Base-by-base conservation (phyloP, 23 red algal species). In the Gracilaria domingensis region DNA sequence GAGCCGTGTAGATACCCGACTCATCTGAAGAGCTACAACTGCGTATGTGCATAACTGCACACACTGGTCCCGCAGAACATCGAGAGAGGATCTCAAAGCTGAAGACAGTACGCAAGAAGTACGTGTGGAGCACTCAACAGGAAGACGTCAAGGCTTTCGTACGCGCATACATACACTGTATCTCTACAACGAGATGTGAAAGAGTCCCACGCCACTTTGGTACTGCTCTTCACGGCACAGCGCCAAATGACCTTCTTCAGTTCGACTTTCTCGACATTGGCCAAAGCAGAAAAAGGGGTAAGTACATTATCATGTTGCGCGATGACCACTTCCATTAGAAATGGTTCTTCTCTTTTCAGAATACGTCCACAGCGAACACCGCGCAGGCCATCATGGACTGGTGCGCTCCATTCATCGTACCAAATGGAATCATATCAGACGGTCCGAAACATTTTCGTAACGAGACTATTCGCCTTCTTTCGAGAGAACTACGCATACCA, bases 1-100 rank as follows among this genome's bases (percentile, higher is more conserved):
- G 72, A 14, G 36, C 51, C 21, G 14, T 79, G 8, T 79, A 38
- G 75, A 79, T 79, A 4, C 75, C 75, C 4, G 75, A 79, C 13
- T 38, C 45, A 4, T 2, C 45, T 42, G 4, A 47, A 3, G 26
- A 42, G 5, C 23, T 79, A 12, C 75, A 79, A 21, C 75, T 79
- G 50, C 75, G 75, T 17, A 2, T 47, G 8, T 79, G 45, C n/a
- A 50, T 79, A 6, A 58, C 33, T 3, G 75, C 39, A 12, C 75
- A 79, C 39, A 58, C 75, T 26, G 75, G 9, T 48, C 28, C n/a
- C 3, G 21, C 6, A 4, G 75, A 38, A 4, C 75, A 79, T 50
- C 75, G 75, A 28, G 75, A 4, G 13, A 33, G 38, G 38, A 34
- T 9, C 11, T 32, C 51, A 4, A 79, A 39, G 23, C 2, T 8